A percentile compares a stretch with the other conserved stretches of the same genome.
phyloP scores from a whole-genome alignment of 108 stramenopile species.

The Cyclotella baltica region DNA sequence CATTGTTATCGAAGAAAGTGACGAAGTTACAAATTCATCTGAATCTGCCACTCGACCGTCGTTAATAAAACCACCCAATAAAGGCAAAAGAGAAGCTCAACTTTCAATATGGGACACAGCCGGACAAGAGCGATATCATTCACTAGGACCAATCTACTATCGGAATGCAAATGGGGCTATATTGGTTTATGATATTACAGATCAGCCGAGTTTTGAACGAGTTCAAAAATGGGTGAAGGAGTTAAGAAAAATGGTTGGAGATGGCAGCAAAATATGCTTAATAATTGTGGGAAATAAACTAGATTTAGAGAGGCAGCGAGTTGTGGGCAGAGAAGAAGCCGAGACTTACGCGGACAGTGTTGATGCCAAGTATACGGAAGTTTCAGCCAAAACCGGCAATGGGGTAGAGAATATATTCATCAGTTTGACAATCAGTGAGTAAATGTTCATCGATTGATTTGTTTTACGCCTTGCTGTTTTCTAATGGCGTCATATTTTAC shows the following conservation, averaged over 20 bases:
- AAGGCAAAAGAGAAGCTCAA: slow-evolving; percentile 21
- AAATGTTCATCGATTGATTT: not conserved
- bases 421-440: slow-evolving; percentile 31
- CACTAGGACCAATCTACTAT: slow-evolving; percentile 96
- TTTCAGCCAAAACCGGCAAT: slow-evolving; percentile 62
- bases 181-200: slow-evolving; percentile 97
- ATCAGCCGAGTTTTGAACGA: slow-evolving; percentile 92
- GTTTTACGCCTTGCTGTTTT: not conserved
- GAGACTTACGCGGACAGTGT: slow-evolving; percentile 28
- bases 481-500: not conserved
- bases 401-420: slow-evolving; percentile 37
- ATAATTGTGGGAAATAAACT: slow-evolving; percentile 53
- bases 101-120: slow-evolving; percentile 98
- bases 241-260: slow-evolving; percentile 64
- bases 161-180: slow-evolving; percentile 97
- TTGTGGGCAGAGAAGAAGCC: slow-evolving; percentile 28
- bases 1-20: slow-evolving; percentile 27
- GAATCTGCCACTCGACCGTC: not conserved
- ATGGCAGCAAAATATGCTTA: slow-evolving; percentile 37
- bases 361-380: slow-evolving; percentile 83
- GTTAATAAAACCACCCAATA: not conserved
- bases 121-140: slow-evolving; percentile 98
- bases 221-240: slow-evolving; percentile 94
- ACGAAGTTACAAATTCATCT: slow-evolving; percentile 8
- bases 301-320: slow-evolving; percentile 41